Evolutionary conservation across 148 eudicot species (phyloP).

Genomic region (Arctostaphylos glauca): DNA sequence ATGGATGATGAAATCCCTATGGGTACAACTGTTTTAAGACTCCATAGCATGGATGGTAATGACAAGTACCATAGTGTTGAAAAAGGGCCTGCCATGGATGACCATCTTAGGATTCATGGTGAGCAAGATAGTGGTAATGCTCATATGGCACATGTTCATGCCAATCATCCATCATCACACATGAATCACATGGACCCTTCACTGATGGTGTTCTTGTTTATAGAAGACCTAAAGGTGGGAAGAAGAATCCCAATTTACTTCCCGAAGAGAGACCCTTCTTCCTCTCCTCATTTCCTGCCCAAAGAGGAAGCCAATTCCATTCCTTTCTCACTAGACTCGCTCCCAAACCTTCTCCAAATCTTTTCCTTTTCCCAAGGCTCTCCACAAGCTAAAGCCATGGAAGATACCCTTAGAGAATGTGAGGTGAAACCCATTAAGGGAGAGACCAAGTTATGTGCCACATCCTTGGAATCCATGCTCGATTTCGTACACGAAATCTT

Average conservation of each 20-base stretch:
- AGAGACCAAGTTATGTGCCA: conserved; percentile 41
- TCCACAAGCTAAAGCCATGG: conserved; percentile 39
- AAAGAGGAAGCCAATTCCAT: conserved; percentile 49
- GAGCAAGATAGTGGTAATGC: too few relatives aligned
- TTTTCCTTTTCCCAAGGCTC: conserved; percentile 24
- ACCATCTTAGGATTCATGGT: background rate
- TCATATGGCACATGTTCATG: background rate
- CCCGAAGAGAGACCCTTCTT: conserved; percentile 34
- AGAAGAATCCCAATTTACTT: conserved; percentile 47
- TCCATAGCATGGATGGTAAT: conserved; percentile 17
- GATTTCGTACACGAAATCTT: conserved; percentile 22
- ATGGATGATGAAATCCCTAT: background rate
- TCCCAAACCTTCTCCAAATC: conserved; percentile 30
- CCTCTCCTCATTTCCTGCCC: conserved; percentile 41
- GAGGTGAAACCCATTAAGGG: conserved; percentile 31
- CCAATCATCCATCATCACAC: conserved; percentile 13
- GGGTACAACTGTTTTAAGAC: conserved; percentile 5
- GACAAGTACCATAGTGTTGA: background rate
- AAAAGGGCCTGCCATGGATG: background rate
- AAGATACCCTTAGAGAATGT: conserved; percentile 38
- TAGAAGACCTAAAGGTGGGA: conserved; percentile 42
- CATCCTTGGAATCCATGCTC: conserved; percentile 49
- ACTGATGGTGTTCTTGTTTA: conserved; percentile 47
- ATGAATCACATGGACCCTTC: conserved; percentile 39
- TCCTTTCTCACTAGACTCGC: conserved; percentile 47